Evolutionary conservation across 176 grass and related monocot species (phyloP), one percentile per base, ranked within the genome.

Genomic region (Microstegium vimineum): DNA sequence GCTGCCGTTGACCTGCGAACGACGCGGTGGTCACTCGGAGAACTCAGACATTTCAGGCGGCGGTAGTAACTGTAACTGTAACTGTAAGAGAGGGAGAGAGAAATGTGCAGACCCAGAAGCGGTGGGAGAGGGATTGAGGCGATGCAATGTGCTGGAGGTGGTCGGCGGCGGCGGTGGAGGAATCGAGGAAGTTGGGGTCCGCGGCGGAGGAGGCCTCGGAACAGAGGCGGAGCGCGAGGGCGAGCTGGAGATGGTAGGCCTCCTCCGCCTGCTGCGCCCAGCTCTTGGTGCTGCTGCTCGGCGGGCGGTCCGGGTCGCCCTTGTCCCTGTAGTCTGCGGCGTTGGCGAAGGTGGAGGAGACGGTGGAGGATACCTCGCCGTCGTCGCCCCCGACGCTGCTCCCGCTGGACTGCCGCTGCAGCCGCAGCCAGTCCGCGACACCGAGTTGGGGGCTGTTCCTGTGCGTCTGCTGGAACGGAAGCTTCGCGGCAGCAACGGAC

Each of bases 261-360:
- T 97, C 94, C 89, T 97, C 91, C 23, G 91, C 94, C 85, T 97
- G 94, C 91, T 94, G 94, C 57, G 94, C 94, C 94, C 91, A 97
- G 82, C 91, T 97, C 87, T 86, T 94, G 84, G n/a, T 6, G 84
- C 78, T 43, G 82, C 81, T 61, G 84, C 49, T 40, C 30, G 27
- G 42, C 28, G 64, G 16, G 18, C 27, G 73, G 79, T 62, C 87
- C 72, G 23, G 20, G 34, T 65, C 62, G 49, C 73, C 84, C 64
- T 37, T 68, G 33, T 90, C 47, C 80, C 41, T 66, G 35, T 2
- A 37, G 27, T 86, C 74, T 5, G 63, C 68, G 0, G 25, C 76
- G 62, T 64, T 60, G 64, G 86, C 69, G 68, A 74, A n/a, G 34
- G 69, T 78, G 81, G 86, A 91, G 45, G 79, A 62, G 25, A 62